These are phyloP conservation scores for Suillus lakei DNA, from an alignment of 768 basidiomycete species.

Conservation along the genomic window DNA sequence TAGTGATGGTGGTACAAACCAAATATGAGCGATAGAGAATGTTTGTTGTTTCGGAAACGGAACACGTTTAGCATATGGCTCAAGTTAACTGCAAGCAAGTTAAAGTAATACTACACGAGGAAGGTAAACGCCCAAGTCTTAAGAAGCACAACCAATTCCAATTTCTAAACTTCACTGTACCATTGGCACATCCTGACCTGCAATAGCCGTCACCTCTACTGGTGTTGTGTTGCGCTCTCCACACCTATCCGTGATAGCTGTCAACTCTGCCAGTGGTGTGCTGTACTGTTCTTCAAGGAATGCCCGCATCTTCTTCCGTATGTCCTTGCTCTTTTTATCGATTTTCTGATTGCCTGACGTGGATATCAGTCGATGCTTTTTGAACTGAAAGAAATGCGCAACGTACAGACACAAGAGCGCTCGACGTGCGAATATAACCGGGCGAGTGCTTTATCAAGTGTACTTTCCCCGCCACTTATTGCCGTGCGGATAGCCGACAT, in stretches of 20 bases:
- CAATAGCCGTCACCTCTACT: neutral
- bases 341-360: neutral
- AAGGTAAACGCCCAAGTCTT: neutral
- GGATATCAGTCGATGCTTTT: neutral
- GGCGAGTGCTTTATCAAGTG: neutral
- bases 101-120: neutral
- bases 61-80: neutral
- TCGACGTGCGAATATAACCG: neutral
- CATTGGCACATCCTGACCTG: neutral
- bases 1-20: neutral
- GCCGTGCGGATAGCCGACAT: neutral
- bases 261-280: neutral
- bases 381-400: neutral
- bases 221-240: neutral
- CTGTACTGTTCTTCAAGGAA: neutral
- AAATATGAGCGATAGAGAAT: neutral
- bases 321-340: neutral
- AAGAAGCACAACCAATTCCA: neutral
- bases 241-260: neutral
- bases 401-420: neutral
- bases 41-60: neutral
- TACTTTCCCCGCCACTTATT: neutral
- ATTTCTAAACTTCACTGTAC: neutral
- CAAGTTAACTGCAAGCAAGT: neutral
- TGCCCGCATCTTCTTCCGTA: neutral